phyloP scores from a whole-genome alignment of 306 rosid species.

The Vicia villosa region DNA sequence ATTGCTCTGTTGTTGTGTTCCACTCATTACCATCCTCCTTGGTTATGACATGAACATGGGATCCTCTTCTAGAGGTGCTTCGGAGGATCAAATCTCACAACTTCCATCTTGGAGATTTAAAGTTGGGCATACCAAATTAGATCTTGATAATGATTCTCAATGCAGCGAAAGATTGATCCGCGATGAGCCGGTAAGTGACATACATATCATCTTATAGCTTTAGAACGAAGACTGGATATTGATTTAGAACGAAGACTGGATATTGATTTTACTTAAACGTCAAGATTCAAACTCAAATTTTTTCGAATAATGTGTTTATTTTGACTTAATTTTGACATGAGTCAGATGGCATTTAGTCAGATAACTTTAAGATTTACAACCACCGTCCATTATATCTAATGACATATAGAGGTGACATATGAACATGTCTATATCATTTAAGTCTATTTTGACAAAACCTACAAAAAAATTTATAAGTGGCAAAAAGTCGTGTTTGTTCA shows the following conservation, averaged over 20 bases:
- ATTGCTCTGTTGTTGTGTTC: constrained; percentile 82
- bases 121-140: constrained; percentile 37
- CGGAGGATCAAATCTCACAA: constrained; percentile 77
- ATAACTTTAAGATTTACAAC: too few species aligned
- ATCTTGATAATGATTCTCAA: constrained; percentile 35
- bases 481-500: too few species aligned
- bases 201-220: not conserved
- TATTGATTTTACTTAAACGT: not conserved
- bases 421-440: too few species aligned
- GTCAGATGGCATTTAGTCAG: not conserved
- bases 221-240: too few species aligned
- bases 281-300: too few species aligned
- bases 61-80: constrained; percentile 66
- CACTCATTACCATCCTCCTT: constrained; percentile 63
- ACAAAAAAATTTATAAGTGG: too few species aligned
- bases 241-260: too few species aligned
- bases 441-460: accelerated
- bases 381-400: too few species aligned
- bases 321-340: not conserved
- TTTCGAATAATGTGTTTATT: not conserved
- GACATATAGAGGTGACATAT: too few species aligned
- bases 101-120: constrained; percentile 69
- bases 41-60: constrained; percentile 88
- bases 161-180: constrained; percentile 38
- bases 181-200: constrained; percentile 79